phyloP scores from a whole-genome alignment of 345 rosid species.

The Corymbia maculata region DNA sequence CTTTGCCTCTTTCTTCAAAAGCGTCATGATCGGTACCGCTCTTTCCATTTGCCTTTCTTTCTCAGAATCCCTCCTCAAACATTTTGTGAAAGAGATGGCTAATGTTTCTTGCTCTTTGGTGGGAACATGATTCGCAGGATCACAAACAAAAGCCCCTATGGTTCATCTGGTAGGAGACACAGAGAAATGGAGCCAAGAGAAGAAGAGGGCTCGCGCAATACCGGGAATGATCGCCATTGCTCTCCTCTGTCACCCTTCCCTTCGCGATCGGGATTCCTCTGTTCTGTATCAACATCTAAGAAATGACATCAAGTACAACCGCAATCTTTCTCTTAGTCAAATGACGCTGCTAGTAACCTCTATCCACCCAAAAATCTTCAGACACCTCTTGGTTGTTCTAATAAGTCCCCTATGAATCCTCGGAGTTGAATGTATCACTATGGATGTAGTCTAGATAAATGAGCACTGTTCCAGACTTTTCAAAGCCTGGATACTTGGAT shows the following conservation, averaged over 20 bases:
- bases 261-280: constrained; percentile 7
- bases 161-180: background rate
- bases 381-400: background rate
- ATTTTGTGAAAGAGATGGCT: background rate
- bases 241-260: constrained; percentile 22
- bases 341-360: background rate
- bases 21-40: constrained; percentile 17
- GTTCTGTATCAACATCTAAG: background rate
- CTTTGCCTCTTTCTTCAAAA: constrained; percentile 29
- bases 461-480: background rate
- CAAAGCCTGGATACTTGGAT: background rate
- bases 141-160: constrained; percentile 10
- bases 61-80: too few relatives aligned
- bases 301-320: background rate
- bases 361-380: background rate
- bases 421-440: background rate
- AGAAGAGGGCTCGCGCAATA: background rate
- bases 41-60: background rate
- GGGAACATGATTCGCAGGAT: constrained; percentile 12
- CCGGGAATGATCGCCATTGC: background rate
- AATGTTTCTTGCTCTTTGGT: background rate
- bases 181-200: background rate
- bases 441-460: background rate
- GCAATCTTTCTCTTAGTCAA: background rate
- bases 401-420: background rate